Percentiles rank a stretch among this genome's conserved stretches.
Evolutionary conservation across 192 early-diverging fungal genomes (phyloP).

Genomic region (Dimargaris cristalligena): DNA sequence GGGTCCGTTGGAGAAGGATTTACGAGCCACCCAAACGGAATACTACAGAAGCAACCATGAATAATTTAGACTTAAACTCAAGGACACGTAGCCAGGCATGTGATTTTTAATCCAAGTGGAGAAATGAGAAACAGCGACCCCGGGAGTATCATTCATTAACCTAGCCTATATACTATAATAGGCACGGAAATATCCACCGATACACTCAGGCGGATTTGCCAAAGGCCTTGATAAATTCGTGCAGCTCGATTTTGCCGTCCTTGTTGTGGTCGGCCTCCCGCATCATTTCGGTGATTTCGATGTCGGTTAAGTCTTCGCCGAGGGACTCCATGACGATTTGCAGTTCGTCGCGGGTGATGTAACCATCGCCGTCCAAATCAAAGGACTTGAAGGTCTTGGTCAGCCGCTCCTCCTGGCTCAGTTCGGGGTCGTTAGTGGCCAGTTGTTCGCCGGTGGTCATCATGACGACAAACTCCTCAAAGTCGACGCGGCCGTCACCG

Average conservation of each 20-base stretch:
- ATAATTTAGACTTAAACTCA: too few relatives aligned
- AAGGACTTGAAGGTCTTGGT: conserved; percentile 25
- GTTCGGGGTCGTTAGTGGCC: neutral
- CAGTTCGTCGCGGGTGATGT: conserved; percentile 30
- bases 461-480: conserved; percentile 38
- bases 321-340: conserved; percentile 23
- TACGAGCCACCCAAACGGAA: too few relatives aligned
- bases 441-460: conserved; percentile 17
- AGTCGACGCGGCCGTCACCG: conserved; percentile 47
- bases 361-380: conserved; percentile 35
- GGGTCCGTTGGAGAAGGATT: too few relatives aligned
- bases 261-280: conserved; percentile 54
- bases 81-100: too few relatives aligned
- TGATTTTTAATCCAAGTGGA: too few relatives aligned
- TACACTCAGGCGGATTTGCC: too few relatives aligned
- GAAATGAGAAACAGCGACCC: too few relatives aligned
- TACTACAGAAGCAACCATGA: too few relatives aligned
- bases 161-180: too few relatives aligned
- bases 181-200: too few relatives aligned
- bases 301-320: conserved; percentile 48
- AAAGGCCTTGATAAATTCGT: conserved; percentile 38
- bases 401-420: conserved; percentile 15
- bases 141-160: too few relatives aligned
- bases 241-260: conserved; percentile 38
- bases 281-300: conserved; percentile 69